phyloP scores from a whole-genome alignment of 2,329 filamentous ascomycete genomes.

The Helotiales sp. region DNA sequence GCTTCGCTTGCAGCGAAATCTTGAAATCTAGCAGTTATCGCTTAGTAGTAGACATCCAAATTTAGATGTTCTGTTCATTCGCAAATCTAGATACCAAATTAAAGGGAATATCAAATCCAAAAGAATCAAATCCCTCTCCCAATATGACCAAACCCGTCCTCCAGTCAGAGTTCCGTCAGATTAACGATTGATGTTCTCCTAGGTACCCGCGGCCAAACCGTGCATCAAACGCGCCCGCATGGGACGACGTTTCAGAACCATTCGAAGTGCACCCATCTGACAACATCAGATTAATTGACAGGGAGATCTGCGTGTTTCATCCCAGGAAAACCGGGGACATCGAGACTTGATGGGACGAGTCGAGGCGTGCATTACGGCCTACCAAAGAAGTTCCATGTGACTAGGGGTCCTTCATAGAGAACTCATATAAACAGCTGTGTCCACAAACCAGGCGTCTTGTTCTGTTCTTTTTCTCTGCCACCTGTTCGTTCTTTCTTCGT shows the following conservation, averaged over 20 bases:
- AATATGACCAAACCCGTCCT: background rate
- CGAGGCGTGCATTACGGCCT: too few relatives aligned
- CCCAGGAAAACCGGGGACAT: background rate
- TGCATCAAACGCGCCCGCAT: background rate
- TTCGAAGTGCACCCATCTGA: constrained; percentile 1
- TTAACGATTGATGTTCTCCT: background rate
- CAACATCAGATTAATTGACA: constrained; percentile 12
- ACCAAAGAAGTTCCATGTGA: background rate
- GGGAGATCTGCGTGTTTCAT: constrained; percentile 6
- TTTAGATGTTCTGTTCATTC: background rate
- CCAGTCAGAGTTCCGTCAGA: constrained; percentile 1
- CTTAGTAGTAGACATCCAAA: background rate
- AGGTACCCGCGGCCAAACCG: background rate
- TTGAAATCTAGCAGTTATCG: background rate
- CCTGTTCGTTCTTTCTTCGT: constrained; percentile 6
- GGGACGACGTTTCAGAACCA: background rate
- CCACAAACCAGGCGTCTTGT: background rate
- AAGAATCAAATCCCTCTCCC: background rate
- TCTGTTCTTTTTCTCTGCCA: background rate
- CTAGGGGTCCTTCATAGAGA: background rate
- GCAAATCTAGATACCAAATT: background rate
- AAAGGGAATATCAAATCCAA: background rate
- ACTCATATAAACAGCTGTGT: constrained; percentile 1
- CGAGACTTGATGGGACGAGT: background rate
- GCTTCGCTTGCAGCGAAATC: constrained; percentile 33